Evolutionary conservation across 23 red algal genomes (phyloP).

Genomic region (Gracilariopsis chorda): DNA sequence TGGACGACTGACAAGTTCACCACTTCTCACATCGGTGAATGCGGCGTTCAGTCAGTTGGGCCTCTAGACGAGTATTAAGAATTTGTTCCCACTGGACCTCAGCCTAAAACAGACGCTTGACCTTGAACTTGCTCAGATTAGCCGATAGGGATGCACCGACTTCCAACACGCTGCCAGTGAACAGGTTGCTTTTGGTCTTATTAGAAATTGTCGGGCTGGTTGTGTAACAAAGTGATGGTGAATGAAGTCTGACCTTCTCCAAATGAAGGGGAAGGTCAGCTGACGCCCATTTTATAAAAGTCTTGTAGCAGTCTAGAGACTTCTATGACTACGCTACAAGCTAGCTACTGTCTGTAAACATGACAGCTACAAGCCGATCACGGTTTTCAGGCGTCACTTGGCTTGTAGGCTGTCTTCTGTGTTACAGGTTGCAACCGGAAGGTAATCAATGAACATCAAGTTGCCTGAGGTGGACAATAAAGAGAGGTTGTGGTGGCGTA

Average conservation of each 20-base stretch:
- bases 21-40: neutral
- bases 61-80: neutral
- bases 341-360: no score
- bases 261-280: no score
- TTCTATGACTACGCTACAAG: no score
- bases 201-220: neutral
- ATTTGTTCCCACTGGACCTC: neutral
- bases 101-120: neutral
- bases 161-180: neutral
- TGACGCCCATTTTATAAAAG: no score
- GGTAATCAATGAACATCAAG: neutral
- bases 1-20: neutral
- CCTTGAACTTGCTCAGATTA: neutral
- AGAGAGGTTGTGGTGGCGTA: neutral
- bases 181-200: neutral
- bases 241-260: no score
- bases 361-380: no score
- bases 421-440: neutral
- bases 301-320: no score
- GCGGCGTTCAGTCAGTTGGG: neutral
- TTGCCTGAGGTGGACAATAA: neutral
- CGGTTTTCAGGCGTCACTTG: no score
- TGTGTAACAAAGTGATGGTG: no score
- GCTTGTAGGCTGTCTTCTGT: no score
- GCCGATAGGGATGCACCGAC: neutral